A percentile compares a stretch with the other conserved stretches of the same genome.
These are phyloP conservation scores for Scheffersomyces parashehatae DNA, from an alignment of 1,139 yeast species.

Conservation along the genomic window DNA sequence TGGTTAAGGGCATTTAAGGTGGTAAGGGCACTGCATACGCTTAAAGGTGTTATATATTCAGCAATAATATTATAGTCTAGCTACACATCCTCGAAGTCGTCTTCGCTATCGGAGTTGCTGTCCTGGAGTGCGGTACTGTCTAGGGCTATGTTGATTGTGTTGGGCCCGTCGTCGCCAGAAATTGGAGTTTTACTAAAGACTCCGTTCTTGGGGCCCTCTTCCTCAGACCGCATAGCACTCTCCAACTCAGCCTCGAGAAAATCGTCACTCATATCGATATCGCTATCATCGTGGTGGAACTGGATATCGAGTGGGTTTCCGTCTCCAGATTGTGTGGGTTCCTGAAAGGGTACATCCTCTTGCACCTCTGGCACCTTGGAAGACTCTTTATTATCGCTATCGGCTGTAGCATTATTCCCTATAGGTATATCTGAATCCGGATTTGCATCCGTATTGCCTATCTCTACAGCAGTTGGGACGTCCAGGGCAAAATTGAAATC, in stretches of 20 bases:
- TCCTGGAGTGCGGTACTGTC: neutral
- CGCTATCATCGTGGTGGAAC: constrained; percentile 3
- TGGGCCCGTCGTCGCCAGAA: neutral
- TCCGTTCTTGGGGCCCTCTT: constrained; percentile 5
- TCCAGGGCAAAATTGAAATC: constrained; percentile 13
- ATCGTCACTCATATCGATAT: constrained; percentile 1
- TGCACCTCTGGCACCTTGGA: neutral
- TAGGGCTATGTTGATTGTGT: neutral
- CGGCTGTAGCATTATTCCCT: neutral
- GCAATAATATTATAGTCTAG: constrained; percentile 71
- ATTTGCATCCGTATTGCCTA: neutral
- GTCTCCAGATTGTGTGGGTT: neutral
- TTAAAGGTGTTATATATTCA: constrained; percentile 51
- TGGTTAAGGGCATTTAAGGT: too few species aligned
- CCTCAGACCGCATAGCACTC: constrained; percentile 3
- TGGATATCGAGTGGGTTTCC: neutral
- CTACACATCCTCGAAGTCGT: constrained; percentile 21
- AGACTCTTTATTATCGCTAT: constrained; percentile 6
- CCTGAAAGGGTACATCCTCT: neutral
- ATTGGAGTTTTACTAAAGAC: neutral
- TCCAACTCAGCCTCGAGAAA: constrained; percentile 6
- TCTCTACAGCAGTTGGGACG: neutral
- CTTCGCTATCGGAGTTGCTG: constrained; percentile 9
- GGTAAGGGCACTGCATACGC: too few species aligned
- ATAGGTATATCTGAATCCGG: neutral